Conservation (phyloP, 169 alveolate genomes). For the Plasmodium adleri region DNA sequence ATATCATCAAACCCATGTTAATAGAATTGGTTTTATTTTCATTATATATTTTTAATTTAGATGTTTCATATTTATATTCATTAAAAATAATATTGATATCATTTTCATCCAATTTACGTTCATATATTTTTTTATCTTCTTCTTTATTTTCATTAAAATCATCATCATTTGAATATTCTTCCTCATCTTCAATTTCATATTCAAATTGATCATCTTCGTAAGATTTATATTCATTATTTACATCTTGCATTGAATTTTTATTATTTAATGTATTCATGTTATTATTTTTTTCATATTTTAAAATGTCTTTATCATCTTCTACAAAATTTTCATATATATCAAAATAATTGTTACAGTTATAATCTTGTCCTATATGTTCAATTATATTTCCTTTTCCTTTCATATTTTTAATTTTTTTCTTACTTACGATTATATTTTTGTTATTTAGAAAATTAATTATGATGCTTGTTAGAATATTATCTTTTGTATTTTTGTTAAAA, state of each 20-base stretch:
- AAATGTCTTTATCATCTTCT: constrained; percentile 71
- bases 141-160: constrained; percentile 1
- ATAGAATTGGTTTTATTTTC: constrained; percentile 32
- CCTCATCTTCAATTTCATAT: constrained; percentile 19
- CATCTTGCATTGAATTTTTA: constrained; percentile 5
- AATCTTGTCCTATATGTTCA: constrained; percentile 52
- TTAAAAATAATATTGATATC: constrained; percentile 33
- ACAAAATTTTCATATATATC: constrained; percentile 60
- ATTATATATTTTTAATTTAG: neutral
- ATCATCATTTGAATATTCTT: constrained; percentile 5
- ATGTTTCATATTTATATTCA: constrained; percentile 19
- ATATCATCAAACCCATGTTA: constrained; percentile 67
- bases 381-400: constrained; percentile 11
- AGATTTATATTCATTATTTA: neutral
- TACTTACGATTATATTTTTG: constrained; percentile 20
- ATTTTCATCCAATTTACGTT: constrained; percentile 33
- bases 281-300: constrained; percentile 59
- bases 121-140: constrained; percentile 14
- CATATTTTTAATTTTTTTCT: constrained; percentile 8
- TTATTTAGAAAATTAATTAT: constrained; percentile 43
- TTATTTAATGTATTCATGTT: constrained; percentile 14
- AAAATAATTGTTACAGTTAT: constrained; percentile 67
- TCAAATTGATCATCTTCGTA: constrained; percentile 16
- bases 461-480: constrained; percentile 61
- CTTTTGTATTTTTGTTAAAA: constrained; percentile 73